phyloP scores from a whole-genome alignment of 164 flowering plant species.

The Houttuynia cordata region DNA sequence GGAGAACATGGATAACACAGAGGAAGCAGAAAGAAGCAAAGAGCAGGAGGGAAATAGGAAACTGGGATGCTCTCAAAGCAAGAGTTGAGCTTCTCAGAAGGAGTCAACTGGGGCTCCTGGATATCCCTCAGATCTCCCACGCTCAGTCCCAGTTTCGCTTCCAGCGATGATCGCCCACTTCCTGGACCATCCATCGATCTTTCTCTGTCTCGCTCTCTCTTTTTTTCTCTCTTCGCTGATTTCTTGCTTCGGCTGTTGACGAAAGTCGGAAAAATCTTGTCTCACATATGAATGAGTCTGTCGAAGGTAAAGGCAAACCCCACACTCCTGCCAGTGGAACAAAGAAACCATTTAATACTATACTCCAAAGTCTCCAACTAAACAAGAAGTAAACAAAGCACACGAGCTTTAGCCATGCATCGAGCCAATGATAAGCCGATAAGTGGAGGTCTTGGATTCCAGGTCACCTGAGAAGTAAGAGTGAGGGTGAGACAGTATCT shows the following conservation, averaged over 20 bases:
- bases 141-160: conserved; percentile 66
- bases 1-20: not conserved
- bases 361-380: too few species aligned
- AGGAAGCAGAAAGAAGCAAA: not conserved
- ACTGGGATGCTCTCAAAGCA: conserved; percentile 88
- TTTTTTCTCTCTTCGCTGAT: not conserved
- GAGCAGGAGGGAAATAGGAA: conserved; percentile 61
- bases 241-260: not conserved
- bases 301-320: too few species aligned
- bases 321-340: too few species aligned
- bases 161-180: conserved; percentile 56
- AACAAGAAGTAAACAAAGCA: too few species aligned
- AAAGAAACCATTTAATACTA: too few species aligned
- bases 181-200: conserved; percentile 1
- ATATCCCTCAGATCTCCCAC: conserved; percentile 90
- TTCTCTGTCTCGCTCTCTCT: not conserved
- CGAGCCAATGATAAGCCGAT: too few species aligned
- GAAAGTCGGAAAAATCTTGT: too few species aligned
- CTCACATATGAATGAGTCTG: too few species aligned
- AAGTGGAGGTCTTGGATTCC: too few species aligned
- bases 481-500: too few species aligned
- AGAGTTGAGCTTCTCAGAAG: conserved; percentile 93
- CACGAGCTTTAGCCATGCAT: too few species aligned
- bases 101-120: conserved; percentile 65
- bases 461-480: too few species aligned